Evolutionary conservation across 371 early-diverging fungal genomes (phyloP), one percentile per base, ranked within the genome.

Genomic region (Phascolomyces articulosus): DNA sequence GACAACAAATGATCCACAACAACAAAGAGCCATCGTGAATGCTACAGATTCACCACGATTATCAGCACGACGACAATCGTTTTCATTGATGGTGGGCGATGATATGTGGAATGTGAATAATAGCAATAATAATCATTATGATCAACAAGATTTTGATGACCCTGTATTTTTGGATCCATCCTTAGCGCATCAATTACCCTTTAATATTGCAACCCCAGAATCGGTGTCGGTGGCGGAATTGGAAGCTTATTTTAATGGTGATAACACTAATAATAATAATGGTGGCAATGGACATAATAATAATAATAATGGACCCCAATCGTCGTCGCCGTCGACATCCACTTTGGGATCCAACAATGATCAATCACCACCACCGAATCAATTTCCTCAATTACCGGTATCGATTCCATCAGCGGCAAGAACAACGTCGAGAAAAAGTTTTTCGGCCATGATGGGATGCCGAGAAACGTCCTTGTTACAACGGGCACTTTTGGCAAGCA

Each of bases 131-230:
- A 44, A 70, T 48, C 72, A 70, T n/a, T 82, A 77, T 53, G 82
- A 79, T 3, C 64, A 64, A 54, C 64, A 64, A 54, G 82, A 81
- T 44, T 77, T 82, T 59, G 82, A 82, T 63, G 38, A 6, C 13
- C 71, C 69, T 27, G 74, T 75, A 7, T 75, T 76, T 55, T 54
- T 82, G 62, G 61, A 58, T 60, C 38, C 75, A 63, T 44, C 66
- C 31, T 38, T 40, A 20, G 65, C 57, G 23, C 64, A 72, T 56
- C 63, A 67, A 49, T 51, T 72, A 23, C 67, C 62, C 15, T 68
- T 77, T 48, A 75, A 76, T 47, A 79, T 82, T 62, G 78, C 71
- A 26, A 70, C 80, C 15, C 83, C 83, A 9, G 80, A 83, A 60
- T 80, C 83, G 21, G 71, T 80, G 4, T 78, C 80, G 29, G 75